phyloP scores from a whole-genome alignment of 1,284 basidiomycete genomes.

The Salmacisia buchloeana region DNA sequence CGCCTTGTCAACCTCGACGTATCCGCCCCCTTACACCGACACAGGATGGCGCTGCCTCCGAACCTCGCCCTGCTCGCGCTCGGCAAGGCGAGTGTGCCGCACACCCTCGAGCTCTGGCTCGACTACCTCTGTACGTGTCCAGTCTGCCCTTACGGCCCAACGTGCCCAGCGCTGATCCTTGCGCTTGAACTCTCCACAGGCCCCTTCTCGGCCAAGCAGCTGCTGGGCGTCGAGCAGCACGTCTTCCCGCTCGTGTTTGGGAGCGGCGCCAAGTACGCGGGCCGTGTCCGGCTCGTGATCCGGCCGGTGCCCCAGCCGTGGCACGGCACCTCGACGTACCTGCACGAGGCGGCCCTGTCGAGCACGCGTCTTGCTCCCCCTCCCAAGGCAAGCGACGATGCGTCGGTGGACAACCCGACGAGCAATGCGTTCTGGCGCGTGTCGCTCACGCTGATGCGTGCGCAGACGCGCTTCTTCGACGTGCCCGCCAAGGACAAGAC shows the following conservation, averaged over 20 bases:
- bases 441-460: conserved; percentile 64
- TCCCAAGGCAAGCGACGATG: too few species aligned
- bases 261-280: conserved; percentile 56
- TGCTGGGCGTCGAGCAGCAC: conserved; percentile 50
- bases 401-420: conserved; percentile 15
- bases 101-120: conserved; percentile 75
- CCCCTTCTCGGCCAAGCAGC: conserved; percentile 61
- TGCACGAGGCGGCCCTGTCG: conserved; percentile 74
- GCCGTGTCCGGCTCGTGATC: conserved; percentile 72
- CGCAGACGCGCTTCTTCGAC: conserved; percentile 73
- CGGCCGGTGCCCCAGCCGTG: conserved; percentile 70
- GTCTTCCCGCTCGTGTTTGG: conserved; percentile 47
- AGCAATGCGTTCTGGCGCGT: conserved; percentile 39
- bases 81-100: conserved; percentile 64
- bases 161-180: conserved; percentile 11
- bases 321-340: conserved; percentile 60
- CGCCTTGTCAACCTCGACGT: background rate
- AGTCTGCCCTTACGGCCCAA: conserved; percentile 21
- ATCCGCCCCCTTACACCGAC: too few species aligned
- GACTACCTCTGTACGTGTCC: conserved; percentile 2
- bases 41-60: conserved; percentile 73
- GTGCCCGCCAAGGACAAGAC: conserved; percentile 67
- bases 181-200: conserved; percentile 67
- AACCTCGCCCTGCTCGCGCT: conserved; percentile 68
- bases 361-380: conserved; percentile 58